These are phyloP conservation scores for Leavenworthia alabamica DNA, from an alignment of 345 rosid species.

Conservation along the genomic window DNA sequence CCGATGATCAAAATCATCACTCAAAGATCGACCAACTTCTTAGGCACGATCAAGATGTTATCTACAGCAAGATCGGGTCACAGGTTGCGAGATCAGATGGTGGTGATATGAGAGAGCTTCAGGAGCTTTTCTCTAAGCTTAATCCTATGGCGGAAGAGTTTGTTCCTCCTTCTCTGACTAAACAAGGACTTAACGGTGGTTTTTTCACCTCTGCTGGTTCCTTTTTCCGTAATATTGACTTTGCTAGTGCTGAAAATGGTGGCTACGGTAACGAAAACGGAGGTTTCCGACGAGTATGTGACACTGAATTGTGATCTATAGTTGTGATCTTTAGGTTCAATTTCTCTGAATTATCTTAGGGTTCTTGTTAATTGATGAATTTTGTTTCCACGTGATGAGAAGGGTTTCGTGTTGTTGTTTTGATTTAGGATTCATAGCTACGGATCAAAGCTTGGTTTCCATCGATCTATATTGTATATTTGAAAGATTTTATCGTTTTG, in stretches of 20 bases:
- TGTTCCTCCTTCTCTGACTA: conserved; percentile 71
- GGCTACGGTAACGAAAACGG: conserved; percentile 33
- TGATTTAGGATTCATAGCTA: not conserved
- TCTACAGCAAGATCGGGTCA: conserved; percentile 41
- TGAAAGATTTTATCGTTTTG: not conserved
- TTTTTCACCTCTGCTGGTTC: conserved; percentile 36
- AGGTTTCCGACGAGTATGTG: conserved; percentile 47
- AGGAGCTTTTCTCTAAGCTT: conserved; percentile 86
- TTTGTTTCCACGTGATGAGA: too few species aligned
- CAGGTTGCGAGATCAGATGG: too few species aligned
- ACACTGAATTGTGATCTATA: too few species aligned
- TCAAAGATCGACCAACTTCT: conserved; percentile 30
- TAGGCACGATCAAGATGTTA: conserved; percentile 21
- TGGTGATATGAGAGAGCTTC: conserved; percentile 67
- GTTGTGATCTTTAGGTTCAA: not conserved
- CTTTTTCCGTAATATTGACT: conserved; percentile 22
- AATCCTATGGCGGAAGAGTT: conserved; percentile 95
- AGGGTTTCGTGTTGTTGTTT: not conserved
- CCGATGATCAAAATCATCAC: conserved; percentile 45
- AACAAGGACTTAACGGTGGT: conserved; percentile 33
- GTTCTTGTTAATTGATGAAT: not conserved
- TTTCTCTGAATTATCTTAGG: conserved; percentile 12
- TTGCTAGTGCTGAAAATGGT: conserved; percentile 31
- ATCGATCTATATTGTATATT: not conserved
- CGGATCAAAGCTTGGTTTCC: not conserved